These are phyloP conservation scores for Tranzscheliella williamsii DNA, from an alignment of 1,284 basidiomycete genomes.

Conservation along the genomic window DNA sequence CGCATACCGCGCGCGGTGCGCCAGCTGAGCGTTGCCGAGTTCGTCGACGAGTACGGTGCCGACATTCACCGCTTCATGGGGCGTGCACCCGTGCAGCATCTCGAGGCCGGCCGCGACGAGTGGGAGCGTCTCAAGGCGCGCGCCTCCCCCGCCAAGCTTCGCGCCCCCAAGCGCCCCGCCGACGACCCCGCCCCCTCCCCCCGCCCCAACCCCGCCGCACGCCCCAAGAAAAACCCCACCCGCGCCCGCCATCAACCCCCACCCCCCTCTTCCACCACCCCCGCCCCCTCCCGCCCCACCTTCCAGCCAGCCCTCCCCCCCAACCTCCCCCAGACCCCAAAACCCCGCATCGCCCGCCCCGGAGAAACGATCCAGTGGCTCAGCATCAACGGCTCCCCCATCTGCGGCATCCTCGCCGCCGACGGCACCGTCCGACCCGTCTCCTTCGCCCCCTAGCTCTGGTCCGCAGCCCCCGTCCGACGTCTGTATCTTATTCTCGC, in stretches of 20 bases:
- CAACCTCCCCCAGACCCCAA: constrained; percentile 16
- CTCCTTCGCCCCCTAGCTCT: constrained; percentile 10
- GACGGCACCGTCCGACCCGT: constrained; percentile 31
- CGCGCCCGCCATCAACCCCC: constrained; percentile 2
- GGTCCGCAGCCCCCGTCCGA: no score
- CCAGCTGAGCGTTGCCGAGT: constrained; percentile 21
- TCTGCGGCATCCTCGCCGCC: constrained; percentile 40
- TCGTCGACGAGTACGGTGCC: constrained; percentile 35
- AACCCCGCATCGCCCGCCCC: constrained; percentile 31
- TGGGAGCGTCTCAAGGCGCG: constrained; percentile 41
- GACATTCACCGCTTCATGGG: constrained; percentile 40
- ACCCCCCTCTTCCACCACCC: constrained; percentile 8
- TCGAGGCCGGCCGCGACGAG: constrained; percentile 29
- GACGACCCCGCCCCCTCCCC: background rate
- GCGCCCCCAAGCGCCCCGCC: background rate
- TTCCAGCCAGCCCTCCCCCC: constrained; percentile 31
- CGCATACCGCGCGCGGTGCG: constrained; percentile 40
- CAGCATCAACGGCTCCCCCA: constrained; percentile 46
- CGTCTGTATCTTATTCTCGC: no score
- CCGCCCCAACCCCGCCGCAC: background rate
- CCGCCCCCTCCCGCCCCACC: constrained; percentile 17
- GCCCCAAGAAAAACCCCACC: background rate
- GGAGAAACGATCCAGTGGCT: constrained; percentile 38
- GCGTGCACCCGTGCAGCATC: constrained; percentile 16
- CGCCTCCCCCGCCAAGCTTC: constrained; percentile 6